Percentiles rank a stretch among this genome's conserved stretches.
phyloP scores from a whole-genome alignment of 2,329 filamentous ascomycete genomes.

The Myriangium duriaei region DNA sequence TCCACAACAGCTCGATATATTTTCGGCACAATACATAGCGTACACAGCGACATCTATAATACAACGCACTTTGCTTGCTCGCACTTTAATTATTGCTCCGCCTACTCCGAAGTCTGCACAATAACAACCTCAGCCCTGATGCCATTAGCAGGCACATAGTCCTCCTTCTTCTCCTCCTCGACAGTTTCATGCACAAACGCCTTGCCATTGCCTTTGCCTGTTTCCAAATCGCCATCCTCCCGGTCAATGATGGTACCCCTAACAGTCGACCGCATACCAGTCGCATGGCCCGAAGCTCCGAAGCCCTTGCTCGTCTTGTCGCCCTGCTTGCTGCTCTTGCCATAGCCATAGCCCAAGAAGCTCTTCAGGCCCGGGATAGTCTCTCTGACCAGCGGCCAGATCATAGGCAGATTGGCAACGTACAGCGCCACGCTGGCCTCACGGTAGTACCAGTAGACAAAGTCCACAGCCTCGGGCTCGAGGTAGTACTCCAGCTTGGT shows the following conservation, averaged over 20 bases:
- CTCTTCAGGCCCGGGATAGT: slow-evolving; percentile 7
- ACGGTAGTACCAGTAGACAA: slow-evolving; percentile 40
- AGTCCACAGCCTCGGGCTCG: slow-evolving; percentile 26
- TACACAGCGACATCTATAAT: too few species aligned
- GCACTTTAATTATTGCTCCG: background rate
- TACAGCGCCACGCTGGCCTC: slow-evolving; percentile 42
- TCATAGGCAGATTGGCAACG: slow-evolving; percentile 41
- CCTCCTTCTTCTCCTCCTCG: background rate
- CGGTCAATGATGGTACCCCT: too few species aligned
- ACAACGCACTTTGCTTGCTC: background rate
- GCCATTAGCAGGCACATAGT: background rate
- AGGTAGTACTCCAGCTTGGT: slow-evolving; percentile 38
- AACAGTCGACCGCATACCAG: background rate
- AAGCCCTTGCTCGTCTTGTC: background rate
- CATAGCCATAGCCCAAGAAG: slow-evolving; percentile 5
- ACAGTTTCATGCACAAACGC: too few species aligned
- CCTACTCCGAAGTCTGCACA: background rate
- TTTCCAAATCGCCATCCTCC: too few species aligned
- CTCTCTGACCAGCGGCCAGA: slow-evolving; percentile 40
- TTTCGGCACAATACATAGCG: too few species aligned
- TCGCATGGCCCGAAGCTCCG: too few species aligned
- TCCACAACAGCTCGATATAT: too few species aligned
- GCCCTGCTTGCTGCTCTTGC: slow-evolving; percentile 5
- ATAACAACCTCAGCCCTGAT: background rate
- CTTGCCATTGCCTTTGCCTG: too few species aligned